Evolutionary conservation across 345 rosid species (phyloP), one percentile per base, ranked within the genome.

Genomic region (Abelmoschus esculentus): DNA sequence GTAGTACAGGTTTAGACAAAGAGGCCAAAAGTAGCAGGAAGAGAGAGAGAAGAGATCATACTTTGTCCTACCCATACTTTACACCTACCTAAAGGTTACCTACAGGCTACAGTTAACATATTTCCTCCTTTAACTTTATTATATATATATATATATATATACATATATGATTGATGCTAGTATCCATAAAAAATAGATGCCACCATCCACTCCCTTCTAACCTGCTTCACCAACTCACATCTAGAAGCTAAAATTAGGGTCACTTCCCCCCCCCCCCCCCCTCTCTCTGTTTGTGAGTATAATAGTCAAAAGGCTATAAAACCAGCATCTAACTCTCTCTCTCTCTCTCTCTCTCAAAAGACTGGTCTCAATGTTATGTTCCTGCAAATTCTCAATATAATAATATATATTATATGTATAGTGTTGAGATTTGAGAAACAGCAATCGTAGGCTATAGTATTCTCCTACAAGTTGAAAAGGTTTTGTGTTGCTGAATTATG

Each of bases 171-270:
- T 69, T 67, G 80, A 74, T 80, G 75, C 78, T 42, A 73, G 72
- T 65, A 63, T 67, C 76, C 75, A 73, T 74, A 78, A 52, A 42
- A 80, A 73, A 82, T 70, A 81, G 79, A 76, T 66, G 64, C 85
- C 82, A 85, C 90, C 89, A 83, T 88, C 86, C 87, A 82, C 85
- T 78, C 81, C 77, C 87, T 86, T 80, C 87, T 44, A 80, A 83
- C 91, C 90, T 85, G 83, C 88, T 88, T 85, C 90, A 90, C 98
- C 98, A 93, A 93, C 97, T 85, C 89, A 55, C 90, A 82, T 93
- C 98, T 93, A 89, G 97, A 93, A 93, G 87, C 91, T 50, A 82
- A 50, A 34, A 55, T 78, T 80, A 73, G 72, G 74, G 69, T 73
- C 80, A 66, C 78, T 71, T 18, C 79, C 15, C 70, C 40, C 66